Evolutionary conservation across 1,139 yeast species (phyloP).

Genomic region (Suhomyces atakaporum): DNA sequence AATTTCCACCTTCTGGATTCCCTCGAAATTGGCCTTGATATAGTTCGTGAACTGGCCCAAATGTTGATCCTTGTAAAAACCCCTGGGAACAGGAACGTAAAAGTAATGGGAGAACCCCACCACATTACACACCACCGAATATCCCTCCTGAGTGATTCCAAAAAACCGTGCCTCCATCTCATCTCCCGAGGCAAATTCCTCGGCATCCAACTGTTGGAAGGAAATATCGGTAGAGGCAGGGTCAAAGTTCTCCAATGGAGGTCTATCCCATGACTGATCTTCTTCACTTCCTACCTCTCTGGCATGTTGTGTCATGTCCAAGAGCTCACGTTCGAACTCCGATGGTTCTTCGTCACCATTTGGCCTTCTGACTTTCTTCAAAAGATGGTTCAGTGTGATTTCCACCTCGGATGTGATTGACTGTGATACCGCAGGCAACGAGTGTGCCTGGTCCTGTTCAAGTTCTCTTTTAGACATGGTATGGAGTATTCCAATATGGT

Average conservation of each 20-base stretch:
- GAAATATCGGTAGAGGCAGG: constrained; percentile 54
- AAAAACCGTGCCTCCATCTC: constrained; percentile 76
- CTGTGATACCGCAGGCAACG: constrained; percentile 49
- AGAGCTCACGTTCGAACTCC: constrained; percentile 64
- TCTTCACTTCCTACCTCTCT: constrained; percentile 34
- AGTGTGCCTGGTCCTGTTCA: constrained; percentile 36
- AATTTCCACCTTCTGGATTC: constrained; percentile 65
- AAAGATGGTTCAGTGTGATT: constrained; percentile 34
- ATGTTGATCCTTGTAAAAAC: constrained; percentile 60
- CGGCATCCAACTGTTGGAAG: constrained; percentile 95
- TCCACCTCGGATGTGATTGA: constrained; percentile 15
- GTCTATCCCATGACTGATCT: constrained; percentile 66
- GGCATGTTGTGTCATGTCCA: constrained; percentile 52
- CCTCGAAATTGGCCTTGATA: constrained; percentile 53
- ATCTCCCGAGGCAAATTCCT: constrained; percentile 66
- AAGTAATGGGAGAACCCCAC: constrained; percentile 88
- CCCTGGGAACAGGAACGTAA: constrained; percentile 88
- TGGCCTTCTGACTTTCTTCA: constrained; percentile 39
- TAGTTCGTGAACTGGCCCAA: constrained; percentile 50
- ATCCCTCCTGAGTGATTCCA: constrained; percentile 87
- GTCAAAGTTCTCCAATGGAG: constrained; percentile 50
- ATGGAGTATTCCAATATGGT: neutral
- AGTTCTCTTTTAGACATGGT: constrained; percentile 11
- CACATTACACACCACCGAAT: constrained; percentile 87
- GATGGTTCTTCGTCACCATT: constrained; percentile 51